Conservation (phyloP, 2,329 filamentous ascomycete genomes). For the Talaromyces sp. region DNA sequence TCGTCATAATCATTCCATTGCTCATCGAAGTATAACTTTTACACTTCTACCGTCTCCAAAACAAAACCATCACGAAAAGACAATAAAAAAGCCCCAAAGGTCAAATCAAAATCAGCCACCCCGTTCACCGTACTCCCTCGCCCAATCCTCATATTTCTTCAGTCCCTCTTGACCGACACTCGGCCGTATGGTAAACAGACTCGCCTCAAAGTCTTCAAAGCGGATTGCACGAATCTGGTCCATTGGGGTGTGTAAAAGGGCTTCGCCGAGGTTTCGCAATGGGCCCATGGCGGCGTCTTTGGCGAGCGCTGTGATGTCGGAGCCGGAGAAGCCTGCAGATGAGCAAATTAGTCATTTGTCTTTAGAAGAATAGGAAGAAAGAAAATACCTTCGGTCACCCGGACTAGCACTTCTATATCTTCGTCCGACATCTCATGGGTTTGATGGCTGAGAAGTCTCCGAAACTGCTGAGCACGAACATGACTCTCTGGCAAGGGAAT, state of each 20-base stretch:
- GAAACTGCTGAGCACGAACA: constrained; percentile 73
- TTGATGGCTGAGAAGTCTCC: constrained; percentile 76
- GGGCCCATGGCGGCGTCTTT: constrained; percentile 99
- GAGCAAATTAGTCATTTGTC: neutral
- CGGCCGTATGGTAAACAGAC: constrained; percentile 76
- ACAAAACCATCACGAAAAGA: neutral
- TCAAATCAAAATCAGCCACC: constrained; percentile 56
- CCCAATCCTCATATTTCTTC: constrained; percentile 91
- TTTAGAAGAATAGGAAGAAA: constrained; percentile 2
- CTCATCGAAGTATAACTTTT: neutral
- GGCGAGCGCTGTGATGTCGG: constrained; percentile 90
- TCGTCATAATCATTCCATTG: neutral
- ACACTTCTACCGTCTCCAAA: neutral
- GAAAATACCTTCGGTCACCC: constrained; percentile 70
- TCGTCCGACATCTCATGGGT: constrained; percentile 69
- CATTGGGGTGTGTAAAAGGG: constrained; percentile 82
- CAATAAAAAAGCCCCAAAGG: neutral
- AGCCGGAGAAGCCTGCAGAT: constrained; percentile 81
- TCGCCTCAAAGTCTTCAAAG: constrained; percentile 76
- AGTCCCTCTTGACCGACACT: constrained; percentile 82
- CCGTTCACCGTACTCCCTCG: constrained; percentile 83
- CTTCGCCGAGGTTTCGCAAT: constrained; percentile 81
- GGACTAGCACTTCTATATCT: constrained; percentile 71
- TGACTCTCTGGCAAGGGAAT: constrained; percentile 85
- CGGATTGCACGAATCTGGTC: constrained; percentile 88